These are phyloP conservation scores for Aspergillus quadricinctus DNA, from an alignment of 2,329 filamentous ascomycete genomes.

Conservation along the genomic window DNA sequence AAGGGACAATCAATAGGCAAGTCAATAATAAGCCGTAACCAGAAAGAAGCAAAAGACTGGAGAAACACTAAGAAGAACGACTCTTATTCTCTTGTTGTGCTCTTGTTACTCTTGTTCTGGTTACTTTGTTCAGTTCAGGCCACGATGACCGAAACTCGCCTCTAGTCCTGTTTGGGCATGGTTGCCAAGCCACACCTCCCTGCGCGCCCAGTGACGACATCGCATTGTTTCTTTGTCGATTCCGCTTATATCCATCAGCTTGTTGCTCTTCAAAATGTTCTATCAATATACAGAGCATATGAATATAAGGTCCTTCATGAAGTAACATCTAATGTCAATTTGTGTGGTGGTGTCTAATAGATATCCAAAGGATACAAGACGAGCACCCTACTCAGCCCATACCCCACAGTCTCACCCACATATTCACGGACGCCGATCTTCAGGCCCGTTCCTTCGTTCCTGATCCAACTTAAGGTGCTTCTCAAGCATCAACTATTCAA, in stretches of 20 bases:
- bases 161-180: constrained; percentile 25
- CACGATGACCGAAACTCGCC: constrained; percentile 37
- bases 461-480: neutral
- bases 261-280: neutral
- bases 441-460: neutral
- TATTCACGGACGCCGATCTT: neutral
- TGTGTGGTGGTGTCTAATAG: neutral
- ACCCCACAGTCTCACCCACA: neutral
- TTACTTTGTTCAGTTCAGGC: constrained; percentile 31
- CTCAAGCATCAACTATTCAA: too few relatives aligned
- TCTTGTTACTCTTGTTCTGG: constrained; percentile 9
- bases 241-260: neutral
- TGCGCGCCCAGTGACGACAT: constrained; percentile 6
- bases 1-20: neutral
- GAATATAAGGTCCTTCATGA: too few relatives aligned
- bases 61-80: neutral
- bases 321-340: neutral
- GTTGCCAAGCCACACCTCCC: constrained; percentile 22
- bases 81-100: neutral
- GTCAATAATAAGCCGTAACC: neutral
- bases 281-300: too few relatives aligned
- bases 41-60: neutral
- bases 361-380: neutral
- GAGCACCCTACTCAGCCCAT: neutral
- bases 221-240: neutral